These are phyloP conservation scores for Astrothelium subdiscretum DNA, from an alignment of 495 filamentous ascomycete species.

Conservation along the genomic window DNA sequence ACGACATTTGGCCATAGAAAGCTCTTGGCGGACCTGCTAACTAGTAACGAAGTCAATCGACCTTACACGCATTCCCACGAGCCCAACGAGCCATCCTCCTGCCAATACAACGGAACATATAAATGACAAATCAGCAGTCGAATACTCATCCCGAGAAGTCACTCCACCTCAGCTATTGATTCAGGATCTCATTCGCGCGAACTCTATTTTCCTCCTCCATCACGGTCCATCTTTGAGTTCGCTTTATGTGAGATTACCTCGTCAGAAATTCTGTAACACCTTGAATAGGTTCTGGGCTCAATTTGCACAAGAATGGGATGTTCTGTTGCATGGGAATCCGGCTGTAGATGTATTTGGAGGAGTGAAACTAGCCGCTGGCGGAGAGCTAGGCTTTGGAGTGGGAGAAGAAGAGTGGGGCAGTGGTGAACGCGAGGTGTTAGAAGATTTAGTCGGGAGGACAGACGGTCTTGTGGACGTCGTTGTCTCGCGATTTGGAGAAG, in stretches of 20 bases:
- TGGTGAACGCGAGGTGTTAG: slow-evolving; percentile 81
- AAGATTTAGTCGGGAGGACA: slow-evolving; percentile 58
- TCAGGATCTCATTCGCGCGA: slow-evolving; percentile 69
- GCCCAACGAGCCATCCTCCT: slow-evolving; percentile 2
- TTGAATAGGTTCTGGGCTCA: slow-evolving; percentile 75
- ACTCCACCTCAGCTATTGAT: slow-evolving; percentile 68
- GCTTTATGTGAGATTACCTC: slow-evolving; percentile 50
- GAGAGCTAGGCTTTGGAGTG: slow-evolving; percentile 85
- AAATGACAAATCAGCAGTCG: slow-evolving; percentile 29
- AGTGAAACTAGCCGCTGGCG: slow-evolving; percentile 80
- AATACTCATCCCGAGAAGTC: slow-evolving; percentile 84
- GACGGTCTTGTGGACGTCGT: slow-evolving; percentile 71
- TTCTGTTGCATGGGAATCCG: slow-evolving; percentile 81
- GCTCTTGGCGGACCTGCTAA: slow-evolving; percentile 8
- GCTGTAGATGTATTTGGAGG: slow-evolving; percentile 66
- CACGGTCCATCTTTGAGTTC: slow-evolving; percentile 59
- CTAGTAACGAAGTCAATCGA: slow-evolving; percentile 49
- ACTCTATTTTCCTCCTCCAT: slow-evolving; percentile 76
- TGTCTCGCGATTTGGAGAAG: slow-evolving; percentile 71
- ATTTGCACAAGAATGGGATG: slow-evolving; percentile 75
- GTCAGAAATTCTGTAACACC: slow-evolving; percentile 46
- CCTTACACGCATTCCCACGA: slow-evolving; percentile 48
- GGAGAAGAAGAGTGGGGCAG: slow-evolving; percentile 91
- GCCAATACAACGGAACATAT: slow-evolving; percentile 18
- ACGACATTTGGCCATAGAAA: slow-evolving; percentile 2